phyloP scores from a whole-genome alignment of 345 rosid genomes.

The Euphorbia lathyris region DNA sequence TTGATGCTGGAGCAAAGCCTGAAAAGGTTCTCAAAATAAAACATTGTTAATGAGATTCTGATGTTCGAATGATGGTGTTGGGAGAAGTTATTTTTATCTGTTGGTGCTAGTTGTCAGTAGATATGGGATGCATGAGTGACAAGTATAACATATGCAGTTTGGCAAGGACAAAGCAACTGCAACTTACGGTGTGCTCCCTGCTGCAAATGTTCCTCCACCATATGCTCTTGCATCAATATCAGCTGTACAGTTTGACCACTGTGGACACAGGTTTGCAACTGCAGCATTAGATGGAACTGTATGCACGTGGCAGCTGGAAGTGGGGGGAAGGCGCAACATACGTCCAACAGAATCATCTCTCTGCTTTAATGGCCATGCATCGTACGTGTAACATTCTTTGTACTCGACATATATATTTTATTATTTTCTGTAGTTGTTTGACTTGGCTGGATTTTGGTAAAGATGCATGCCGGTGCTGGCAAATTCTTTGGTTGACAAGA shows the following conservation, averaged over 20 bases:
- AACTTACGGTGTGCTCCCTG: constrained; percentile 88
- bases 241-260: constrained; percentile 76
- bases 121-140: constrained; percentile 21
- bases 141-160: constrained; percentile 53
- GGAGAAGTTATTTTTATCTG: constrained; percentile 4
- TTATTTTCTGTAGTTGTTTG: background rate
- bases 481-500: background rate
- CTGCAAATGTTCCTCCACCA: constrained; percentile 81
- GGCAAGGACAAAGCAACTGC: constrained; percentile 77
- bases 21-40: background rate
- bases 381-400: constrained; percentile 49
- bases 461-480: background rate
- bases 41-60: background rate
- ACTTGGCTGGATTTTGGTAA: background rate
- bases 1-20: background rate
- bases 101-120: background rate
- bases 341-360: constrained; percentile 81
- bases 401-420: background rate
- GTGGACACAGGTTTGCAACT: constrained; percentile 86
- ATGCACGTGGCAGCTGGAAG: constrained; percentile 93
- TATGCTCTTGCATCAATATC: constrained; percentile 87
- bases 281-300: constrained; percentile 90
- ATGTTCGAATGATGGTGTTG: constrained; percentile 8
- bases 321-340: constrained; percentile 84
- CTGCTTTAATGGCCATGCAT: constrained; percentile 79